Evolutionary conservation across 2,329 filamentous ascomycete species (phyloP).

Genomic region (Eutypa lata): DNA sequence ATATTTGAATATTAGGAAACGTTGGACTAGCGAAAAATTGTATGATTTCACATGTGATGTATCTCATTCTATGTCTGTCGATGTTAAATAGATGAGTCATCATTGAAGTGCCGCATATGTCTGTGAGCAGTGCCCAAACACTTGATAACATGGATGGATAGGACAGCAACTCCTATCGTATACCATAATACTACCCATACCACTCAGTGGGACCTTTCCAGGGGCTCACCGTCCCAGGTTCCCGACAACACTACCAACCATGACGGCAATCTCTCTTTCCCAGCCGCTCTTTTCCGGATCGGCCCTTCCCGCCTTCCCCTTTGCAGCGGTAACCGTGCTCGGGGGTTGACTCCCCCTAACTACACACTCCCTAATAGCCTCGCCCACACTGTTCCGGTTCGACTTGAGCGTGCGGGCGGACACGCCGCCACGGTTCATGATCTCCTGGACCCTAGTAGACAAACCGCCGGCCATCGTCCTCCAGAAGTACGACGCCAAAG

Average conservation of each 20-base stretch:
- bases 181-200: background rate
- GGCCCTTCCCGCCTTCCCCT: slow-evolving; percentile 37
- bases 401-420: slow-evolving; percentile 75
- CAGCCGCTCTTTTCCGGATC: slow-evolving; percentile 54
- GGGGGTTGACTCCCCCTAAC: slow-evolving; percentile 71
- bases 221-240: slow-evolving; percentile 43
- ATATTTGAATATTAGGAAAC: too few species aligned
- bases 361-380: slow-evolving; percentile 81
- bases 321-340: slow-evolving; percentile 43
- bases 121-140: too few species aligned
- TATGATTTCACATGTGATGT: too few species aligned
- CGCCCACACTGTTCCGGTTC: slow-evolving; percentile 71
- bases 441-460: slow-evolving; percentile 75
- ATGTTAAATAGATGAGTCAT: too few species aligned
- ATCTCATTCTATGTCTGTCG: too few species aligned
- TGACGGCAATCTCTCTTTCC: slow-evolving; percentile 91
- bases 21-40: too few species aligned
- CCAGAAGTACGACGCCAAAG: slow-evolving; percentile 91
- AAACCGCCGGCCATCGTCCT: slow-evolving; percentile 78
- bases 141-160: too few species aligned
- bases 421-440: slow-evolving; percentile 77
- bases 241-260: slow-evolving; percentile 79
- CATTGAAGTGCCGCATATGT: too few species aligned
- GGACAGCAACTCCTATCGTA: too few species aligned
- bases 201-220: background rate